Base-by-base conservation (phyloP, 1,284 basidiomycete genomes). In the Volvariella surrecta region DNA sequence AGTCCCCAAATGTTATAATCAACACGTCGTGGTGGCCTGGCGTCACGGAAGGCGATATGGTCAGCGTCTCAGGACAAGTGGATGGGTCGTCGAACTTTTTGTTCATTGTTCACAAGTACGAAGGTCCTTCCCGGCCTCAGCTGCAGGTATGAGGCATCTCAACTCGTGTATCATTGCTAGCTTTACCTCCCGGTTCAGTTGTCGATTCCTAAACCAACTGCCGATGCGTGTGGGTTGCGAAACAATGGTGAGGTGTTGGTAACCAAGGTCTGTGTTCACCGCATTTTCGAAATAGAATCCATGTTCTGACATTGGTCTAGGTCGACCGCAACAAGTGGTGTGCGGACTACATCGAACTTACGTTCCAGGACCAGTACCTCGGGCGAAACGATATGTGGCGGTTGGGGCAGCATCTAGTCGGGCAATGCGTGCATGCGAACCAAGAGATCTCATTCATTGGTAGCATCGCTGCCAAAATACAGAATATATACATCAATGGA, bases 301-400 rank as follows among this genome's bases (percentile, higher is more conserved):
- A 31, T 9, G 30, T 15, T 39, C 39, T n/a, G n/a, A n/a, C n/a
- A n/a, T n/a, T n/a, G n/a, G 8, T 43, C 20, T 47, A 90, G 87
- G 79, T 90, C 20, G 75, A 87, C 50, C 77, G 74, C 48, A 63
- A 70, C 3, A 64, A 68, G 30, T 79, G 77, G 50, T 73, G 71
- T 32, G 88, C 88, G 1, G 86, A 92, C 50, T 88, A 85, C 57
- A 73, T 95, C 42, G 93, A 96, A 55, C 74, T 96, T 43, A 79
- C 81, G 39, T 96, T 96, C 58, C 84, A 88, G 52, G 92, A 95
- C 56, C 90, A 93, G 57, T 94, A 94, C 56, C 71, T 95, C 8
- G 91, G 90, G 18, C 78, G 93, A 42, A 89, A 89, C 44, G 92
- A 95, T 53, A 93, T 94, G 89, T 95, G 91, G 86, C 73, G 88